Evolutionary conservation across 176 grass and related monocot genomes (phyloP).

Genomic region (Metroxylon sagu): DNA sequence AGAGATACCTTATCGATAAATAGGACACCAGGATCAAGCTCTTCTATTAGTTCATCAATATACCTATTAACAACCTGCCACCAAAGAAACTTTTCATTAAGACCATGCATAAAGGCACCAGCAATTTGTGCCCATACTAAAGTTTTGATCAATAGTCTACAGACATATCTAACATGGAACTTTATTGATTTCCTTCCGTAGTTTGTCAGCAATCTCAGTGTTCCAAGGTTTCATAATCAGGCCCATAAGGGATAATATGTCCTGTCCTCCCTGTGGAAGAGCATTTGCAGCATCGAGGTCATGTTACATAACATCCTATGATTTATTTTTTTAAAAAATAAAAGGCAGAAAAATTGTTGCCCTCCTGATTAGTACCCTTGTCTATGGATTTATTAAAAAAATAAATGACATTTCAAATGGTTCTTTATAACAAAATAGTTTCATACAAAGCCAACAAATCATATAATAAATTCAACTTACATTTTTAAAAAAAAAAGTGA

Average conservation of each 20-base stretch:
- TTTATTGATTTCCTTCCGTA: constrained; percentile 93
- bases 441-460: too few species aligned
- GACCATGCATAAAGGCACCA: neutral
- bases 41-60: constrained; percentile 90
- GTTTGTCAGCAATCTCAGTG: constrained; percentile 94
- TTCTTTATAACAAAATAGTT: too few species aligned
- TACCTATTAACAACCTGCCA: constrained; percentile 79
- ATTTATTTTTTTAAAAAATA: too few species aligned
- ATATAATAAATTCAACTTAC: too few species aligned
- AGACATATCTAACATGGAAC: constrained; percentile 21
- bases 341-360: too few species aligned
- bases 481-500: too few species aligned
- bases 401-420: too few species aligned
- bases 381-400: too few species aligned
- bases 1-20: constrained; percentile 83
- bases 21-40: constrained; percentile 89
- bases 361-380: too few species aligned
- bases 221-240: constrained; percentile 96
- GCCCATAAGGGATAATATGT: constrained; percentile 95
- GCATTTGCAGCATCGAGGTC: constrained; percentile 98
- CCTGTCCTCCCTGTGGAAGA: constrained; percentile 93
- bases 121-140: too few species aligned
- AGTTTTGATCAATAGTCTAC: neutral
- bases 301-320: constrained; percentile 85
- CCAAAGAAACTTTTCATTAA: too few species aligned